Base-by-base conservation (phyloP, 176 grass and related monocot species). In the Bromus sterilis region DNA sequence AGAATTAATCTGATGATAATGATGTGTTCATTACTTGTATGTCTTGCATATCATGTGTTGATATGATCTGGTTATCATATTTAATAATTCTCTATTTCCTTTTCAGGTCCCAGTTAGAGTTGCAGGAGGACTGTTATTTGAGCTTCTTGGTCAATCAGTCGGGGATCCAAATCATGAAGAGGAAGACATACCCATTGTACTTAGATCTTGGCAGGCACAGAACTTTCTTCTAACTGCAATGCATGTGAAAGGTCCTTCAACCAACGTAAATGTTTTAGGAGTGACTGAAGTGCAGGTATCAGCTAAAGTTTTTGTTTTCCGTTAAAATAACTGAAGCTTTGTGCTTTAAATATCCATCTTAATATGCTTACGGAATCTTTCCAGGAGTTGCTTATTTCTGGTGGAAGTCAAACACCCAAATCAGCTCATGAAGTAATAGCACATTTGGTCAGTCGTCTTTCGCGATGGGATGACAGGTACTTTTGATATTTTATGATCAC, bases 271-370 rank as follows among this genome's bases (percentile, higher is more conserved):
- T 86, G 91, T 99, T 81, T 83, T 99, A 85, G 93, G 96, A 51
- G 86, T 99, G 76, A 99, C 96, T 93, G 96, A 99, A 93, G 93
- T 99, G 34, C 91, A 95, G 93, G 93, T 99, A 95, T 16, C 11
- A 82, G 46, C 36, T 67, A 33, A 8, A 21, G 49, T 53, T 53
- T 20, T 53, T 21, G 49, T 53, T 21, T 53, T 8, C 7, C 7
- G 20, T 20, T 53, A 21, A 53, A 53, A 51, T n/a, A 53, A 21
- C 0, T 53, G 18, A 78, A 48, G 10, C 55, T 26, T 74, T 53
- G 60, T 76, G n/a, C 32, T 39, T 28, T 59, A 30, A 51, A 11
- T 42, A 63, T 89, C 9, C 24, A 74, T 42, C 30, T 33, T 44
- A 69, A 56, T 56, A 35, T 86, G 71, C 35, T 82, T 41, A 81